Evolutionary conservation across 225 moss, liverwort and hornwort species (phyloP).

Genomic region (Neckera pumila): DNA sequence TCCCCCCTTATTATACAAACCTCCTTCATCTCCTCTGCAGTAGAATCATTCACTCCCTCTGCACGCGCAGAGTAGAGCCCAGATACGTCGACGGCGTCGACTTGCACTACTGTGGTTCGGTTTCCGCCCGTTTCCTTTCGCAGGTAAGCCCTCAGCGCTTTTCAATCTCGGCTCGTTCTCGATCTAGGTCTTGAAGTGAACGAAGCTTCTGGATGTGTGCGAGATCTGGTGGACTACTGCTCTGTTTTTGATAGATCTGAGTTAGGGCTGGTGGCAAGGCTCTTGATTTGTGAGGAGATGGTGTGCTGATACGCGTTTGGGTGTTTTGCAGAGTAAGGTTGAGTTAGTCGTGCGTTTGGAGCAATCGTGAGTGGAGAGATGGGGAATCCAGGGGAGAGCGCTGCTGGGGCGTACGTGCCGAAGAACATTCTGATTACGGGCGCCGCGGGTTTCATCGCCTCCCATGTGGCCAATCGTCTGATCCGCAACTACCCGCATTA

Average conservation of each 20-base stretch:
- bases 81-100: neutral
- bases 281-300: neutral
- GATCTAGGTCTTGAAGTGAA: neutral
- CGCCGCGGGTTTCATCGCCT: slow-evolving; percentile 40
- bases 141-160: neutral
- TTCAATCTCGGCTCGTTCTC: neutral
- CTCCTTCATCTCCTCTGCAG: neutral
- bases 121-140: neutral
- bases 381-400: neutral
- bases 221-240: neutral
- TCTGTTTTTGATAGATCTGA: neutral
- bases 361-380: neutral
- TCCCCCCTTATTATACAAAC: neutral
- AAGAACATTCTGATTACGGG: slow-evolving; percentile 41
- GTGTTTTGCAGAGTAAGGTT: slow-evolving; percentile 6
- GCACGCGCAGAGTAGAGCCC: neutral
- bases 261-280: neutral
- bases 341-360: neutral
- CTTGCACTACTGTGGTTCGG: neutral
- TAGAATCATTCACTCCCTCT: neutral
- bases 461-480: slow-evolving; percentile 34
- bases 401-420: slow-evolving; percentile 11
- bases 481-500: slow-evolving; percentile 34
- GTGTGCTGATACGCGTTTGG: neutral
- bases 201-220: neutral